Evolutionary conservation across 2,329 filamentous ascomycete species (phyloP).

Genomic region (Cadophora luteo-olivacea): DNA sequence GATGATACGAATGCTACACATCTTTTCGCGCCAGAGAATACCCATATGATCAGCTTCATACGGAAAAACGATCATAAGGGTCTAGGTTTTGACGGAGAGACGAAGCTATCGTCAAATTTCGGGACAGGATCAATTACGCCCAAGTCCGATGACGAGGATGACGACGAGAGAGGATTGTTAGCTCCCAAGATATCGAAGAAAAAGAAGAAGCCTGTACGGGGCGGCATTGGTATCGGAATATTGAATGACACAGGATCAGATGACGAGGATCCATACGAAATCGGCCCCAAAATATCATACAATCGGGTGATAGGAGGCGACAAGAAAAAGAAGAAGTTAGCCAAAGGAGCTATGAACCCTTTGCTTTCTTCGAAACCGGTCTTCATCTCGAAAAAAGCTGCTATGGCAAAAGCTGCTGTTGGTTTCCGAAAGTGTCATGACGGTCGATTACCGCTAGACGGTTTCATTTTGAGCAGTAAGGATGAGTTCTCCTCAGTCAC

Average conservation of each 20-base stretch:
- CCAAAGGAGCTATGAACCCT: slow-evolving; percentile 64
- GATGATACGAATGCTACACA: slow-evolving; percentile 57
- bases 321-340: slow-evolving; percentile 77
- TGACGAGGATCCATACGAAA: slow-evolving; percentile 91
- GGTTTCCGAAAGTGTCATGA: slow-evolving; percentile 79
- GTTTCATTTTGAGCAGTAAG: slow-evolving; percentile 74
- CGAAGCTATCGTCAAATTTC: slow-evolving; percentile 52
- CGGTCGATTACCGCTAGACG: slow-evolving; percentile 78
- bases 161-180: slow-evolving; percentile 42
- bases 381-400: slow-evolving; percentile 74
- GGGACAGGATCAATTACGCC: slow-evolving; percentile 40
- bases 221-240: slow-evolving; percentile 85
- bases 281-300: slow-evolving; percentile 90
- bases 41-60: slow-evolving; percentile 68
- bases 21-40: slow-evolving; percentile 86
- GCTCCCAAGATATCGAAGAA: slow-evolving; percentile 52
- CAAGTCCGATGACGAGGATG: slow-evolving; percentile 55
- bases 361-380: slow-evolving; percentile 70
- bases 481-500: slow-evolving; percentile 54
- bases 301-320: slow-evolving; percentile 81
- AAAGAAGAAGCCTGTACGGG: slow-evolving; percentile 54
- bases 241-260: slow-evolving; percentile 94
- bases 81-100: slow-evolving; percentile 69
- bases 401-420: slow-evolving; percentile 48
- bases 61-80: slow-evolving; percentile 74